Percentiles rank a stretch among this genome's conserved stretches.
Evolutionary conservation across 208 protist genomes (phyloP).

Genomic region (Acanthamoeba sp.): DNA sequence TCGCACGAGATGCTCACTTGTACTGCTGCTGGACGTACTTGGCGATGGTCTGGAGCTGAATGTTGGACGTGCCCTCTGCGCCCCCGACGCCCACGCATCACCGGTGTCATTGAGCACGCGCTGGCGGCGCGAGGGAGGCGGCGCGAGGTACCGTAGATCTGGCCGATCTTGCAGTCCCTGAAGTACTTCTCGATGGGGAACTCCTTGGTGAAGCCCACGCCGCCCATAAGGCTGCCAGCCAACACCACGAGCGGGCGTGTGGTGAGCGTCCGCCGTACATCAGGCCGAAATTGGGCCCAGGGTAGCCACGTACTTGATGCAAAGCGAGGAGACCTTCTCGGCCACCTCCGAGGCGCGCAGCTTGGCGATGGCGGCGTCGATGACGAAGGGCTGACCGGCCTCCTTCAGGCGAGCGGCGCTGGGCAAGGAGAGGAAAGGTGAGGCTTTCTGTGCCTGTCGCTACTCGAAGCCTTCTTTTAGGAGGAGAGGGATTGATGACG

Average conservation of each 20-base stretch:
- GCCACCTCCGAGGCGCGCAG: conserved; percentile 90
- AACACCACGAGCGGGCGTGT: not conserved
- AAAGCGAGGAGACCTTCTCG: conserved; percentile 27
- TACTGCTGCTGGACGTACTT: conserved; percentile 91
- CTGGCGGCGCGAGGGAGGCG: not conserved
- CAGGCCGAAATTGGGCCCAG: not conserved
- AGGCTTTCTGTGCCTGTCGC: too few relatives aligned
- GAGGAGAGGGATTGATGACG: not conserved
- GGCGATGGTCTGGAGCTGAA: conserved; percentile 96
- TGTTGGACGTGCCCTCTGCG: conserved; percentile 95
- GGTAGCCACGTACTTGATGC: conserved; percentile 12
- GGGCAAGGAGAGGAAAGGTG: not conserved
- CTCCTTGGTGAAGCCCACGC: conserved; percentile 97
- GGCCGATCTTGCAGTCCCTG: conserved; percentile 89
- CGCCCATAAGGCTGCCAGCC: conserved; percentile 94
- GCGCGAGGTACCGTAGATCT: conserved; percentile 82
- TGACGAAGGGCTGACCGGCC: conserved; percentile 91
- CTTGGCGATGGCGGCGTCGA: conserved; percentile 97
- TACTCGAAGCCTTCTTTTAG: too few relatives aligned
- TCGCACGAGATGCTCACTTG: conserved; percentile 63
- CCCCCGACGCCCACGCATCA: too few relatives aligned
- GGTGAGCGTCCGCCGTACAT: not conserved
- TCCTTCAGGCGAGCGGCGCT: conserved; percentile 95
- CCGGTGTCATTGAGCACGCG: too few relatives aligned
- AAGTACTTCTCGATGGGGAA: conserved; percentile 96